Evolutionary conservation across 768 basidiomycete genomes (phyloP).

Genomic region (Tylopilus sp.): DNA sequence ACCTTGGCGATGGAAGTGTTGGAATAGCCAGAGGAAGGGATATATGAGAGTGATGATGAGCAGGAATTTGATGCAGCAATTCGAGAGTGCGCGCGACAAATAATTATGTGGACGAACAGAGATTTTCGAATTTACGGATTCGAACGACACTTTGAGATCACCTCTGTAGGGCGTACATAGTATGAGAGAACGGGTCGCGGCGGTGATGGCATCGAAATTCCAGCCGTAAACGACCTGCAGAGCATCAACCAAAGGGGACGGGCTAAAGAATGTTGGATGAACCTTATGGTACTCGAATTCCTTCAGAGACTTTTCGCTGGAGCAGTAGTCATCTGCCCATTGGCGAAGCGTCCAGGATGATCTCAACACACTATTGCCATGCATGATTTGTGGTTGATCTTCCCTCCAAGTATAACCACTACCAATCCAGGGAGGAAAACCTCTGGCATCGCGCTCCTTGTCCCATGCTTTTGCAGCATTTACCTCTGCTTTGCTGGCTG

Average conservation of each 20-base stretch:
- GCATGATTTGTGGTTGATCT: constrained; percentile 27
- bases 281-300: constrained; percentile 78
- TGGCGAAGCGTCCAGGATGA: constrained; percentile 63
- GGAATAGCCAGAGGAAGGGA: constrained; percentile 80
- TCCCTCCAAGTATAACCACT: constrained; percentile 32
- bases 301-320: constrained; percentile 65
- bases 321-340: constrained; percentile 84
- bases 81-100: constrained; percentile 65
- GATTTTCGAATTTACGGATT: constrained; percentile 44
- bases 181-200: constrained; percentile 38
- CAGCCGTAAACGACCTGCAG: constrained; percentile 57
- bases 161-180: constrained; percentile 39
- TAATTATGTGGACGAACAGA: constrained; percentile 65
- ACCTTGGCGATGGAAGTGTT: constrained; percentile 60
- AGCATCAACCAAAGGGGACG: constrained; percentile 21
- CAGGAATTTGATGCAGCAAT: constrained; percentile 67
- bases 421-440: constrained; percentile 51
- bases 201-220: constrained; percentile 41
- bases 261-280: constrained; percentile 1
- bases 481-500: constrained; percentile 40
- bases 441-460: constrained; percentile 40
- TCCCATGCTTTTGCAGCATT: constrained; percentile 45
- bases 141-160: constrained; percentile 45
- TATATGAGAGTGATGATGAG: constrained; percentile 68
- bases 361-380: constrained; percentile 31